Conservation (phyloP, 2,329 filamentous ascomycete genomes). For the Ceratocystis colombiana region DNA sequence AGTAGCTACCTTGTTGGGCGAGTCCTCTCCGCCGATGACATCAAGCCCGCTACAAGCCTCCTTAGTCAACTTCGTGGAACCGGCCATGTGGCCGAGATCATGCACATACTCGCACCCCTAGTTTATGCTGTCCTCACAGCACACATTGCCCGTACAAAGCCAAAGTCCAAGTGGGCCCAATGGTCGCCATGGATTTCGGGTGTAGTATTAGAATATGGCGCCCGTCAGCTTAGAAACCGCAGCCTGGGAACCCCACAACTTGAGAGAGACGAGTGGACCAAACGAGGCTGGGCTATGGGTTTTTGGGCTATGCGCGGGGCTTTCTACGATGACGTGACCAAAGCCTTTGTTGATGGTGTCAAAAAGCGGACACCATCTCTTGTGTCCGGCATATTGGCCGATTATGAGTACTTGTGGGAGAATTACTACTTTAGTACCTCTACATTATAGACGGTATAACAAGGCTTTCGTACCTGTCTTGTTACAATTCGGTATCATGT, state of each 20-base stretch:
- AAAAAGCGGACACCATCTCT: slow-evolving; percentile 69
- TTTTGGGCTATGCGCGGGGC: slow-evolving; percentile 98
- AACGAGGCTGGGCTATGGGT: slow-evolving; percentile 77
- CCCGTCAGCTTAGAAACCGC: slow-evolving; percentile 67
- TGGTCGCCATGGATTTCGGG: slow-evolving; percentile 92
- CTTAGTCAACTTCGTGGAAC: slow-evolving; percentile 70
- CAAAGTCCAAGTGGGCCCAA: slow-evolving; percentile 46
- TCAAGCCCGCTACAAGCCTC: slow-evolving; percentile 79
- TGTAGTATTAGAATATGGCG: slow-evolving; percentile 73
- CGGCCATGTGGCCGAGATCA: slow-evolving; percentile 69
- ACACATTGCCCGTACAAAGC: slow-evolving; percentile 17
- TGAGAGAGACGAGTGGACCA: slow-evolving; percentile 80
- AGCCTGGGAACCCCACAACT: slow-evolving; percentile 73
- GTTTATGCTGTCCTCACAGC: slow-evolving; percentile 70
- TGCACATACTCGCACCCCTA: slow-evolving; percentile 83
- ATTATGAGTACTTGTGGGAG: slow-evolving; percentile 97
- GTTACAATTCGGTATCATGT: no score
- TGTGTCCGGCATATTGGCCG: slow-evolving; percentile 75
- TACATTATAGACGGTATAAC: slow-evolving; percentile 29
- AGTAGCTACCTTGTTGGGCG: slow-evolving; percentile 79
- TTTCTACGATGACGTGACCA: slow-evolving; percentile 87
- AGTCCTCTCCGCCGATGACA: slow-evolving; percentile 89
- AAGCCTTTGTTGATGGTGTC: slow-evolving; percentile 60
- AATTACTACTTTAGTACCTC: slow-evolving; percentile 82
- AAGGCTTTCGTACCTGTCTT: not conserved